Percentiles rank a stretch among this genome's conserved stretches.
Evolutionary conservation across 352 stramenopile genomes (phyloP).

Genomic region (Globisporangium yorkense): DNA sequence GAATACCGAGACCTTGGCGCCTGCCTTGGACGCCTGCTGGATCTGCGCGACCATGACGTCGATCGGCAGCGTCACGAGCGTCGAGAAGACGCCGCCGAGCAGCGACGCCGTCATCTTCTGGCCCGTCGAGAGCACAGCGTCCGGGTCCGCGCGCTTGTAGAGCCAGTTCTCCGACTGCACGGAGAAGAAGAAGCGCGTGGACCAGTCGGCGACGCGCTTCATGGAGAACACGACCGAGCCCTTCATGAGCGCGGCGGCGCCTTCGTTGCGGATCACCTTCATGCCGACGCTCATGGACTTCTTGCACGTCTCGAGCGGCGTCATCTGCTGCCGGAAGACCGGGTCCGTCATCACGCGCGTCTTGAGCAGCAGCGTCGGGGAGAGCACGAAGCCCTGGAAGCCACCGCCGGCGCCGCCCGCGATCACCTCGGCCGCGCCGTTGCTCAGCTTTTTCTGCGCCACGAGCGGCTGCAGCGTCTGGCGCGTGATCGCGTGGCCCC

Average conservation of each 20-base stretch:
- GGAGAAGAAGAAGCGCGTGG: conserved; percentile 90
- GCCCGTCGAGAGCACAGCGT: conserved; percentile 44
- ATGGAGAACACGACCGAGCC: conserved; percentile 87
- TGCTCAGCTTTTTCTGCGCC: conserved; percentile 42
- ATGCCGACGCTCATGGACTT: conserved; percentile 82
- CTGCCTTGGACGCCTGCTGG: conserved; percentile 88
- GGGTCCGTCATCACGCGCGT: conserved; percentile 94
- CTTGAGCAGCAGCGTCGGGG: conserved; percentile 90
- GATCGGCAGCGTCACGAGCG: conserved; percentile 85
- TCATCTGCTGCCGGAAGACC: conserved; percentile 90
- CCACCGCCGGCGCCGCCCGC: conserved; percentile 86
- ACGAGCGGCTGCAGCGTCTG: conserved; percentile 55
- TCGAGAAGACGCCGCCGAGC: conserved; percentile 72
- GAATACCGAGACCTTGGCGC: conserved; percentile 69
- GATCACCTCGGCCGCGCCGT: conserved; percentile 66
- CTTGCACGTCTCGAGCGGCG: conserved; percentile 68
- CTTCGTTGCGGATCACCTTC: conserved; percentile 89
- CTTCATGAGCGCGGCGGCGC: conserved; percentile 88
- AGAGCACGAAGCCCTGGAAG: conserved; percentile 92
- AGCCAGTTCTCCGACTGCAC: conserved; percentile 77
- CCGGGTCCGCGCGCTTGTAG: conserved; percentile 65
- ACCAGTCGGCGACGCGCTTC: conserved; percentile 92
- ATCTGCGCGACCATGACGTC: conserved; percentile 93
- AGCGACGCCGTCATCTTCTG: conserved; percentile 84
- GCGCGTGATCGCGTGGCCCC: conserved; percentile 75